These are phyloP conservation scores for Gossypium davidsonii DNA, from an alignment of 441 rosid genomes.

Conservation along the genomic window DNA sequence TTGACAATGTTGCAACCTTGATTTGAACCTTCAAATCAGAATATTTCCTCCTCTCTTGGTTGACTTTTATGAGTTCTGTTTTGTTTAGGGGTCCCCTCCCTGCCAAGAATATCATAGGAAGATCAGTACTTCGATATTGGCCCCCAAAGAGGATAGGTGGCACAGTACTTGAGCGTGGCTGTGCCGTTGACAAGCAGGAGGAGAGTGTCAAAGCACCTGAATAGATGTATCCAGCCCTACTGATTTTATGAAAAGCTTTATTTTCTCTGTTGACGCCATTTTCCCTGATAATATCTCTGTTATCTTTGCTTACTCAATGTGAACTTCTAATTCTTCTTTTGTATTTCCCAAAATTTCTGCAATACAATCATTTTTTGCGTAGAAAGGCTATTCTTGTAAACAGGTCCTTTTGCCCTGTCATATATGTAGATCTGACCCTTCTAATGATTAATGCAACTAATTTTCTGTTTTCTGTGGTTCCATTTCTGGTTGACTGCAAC, in stretches of 20 bases:
- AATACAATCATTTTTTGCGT: background rate
- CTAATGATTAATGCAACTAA: background rate
- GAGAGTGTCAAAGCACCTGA: constrained; percentile 21
- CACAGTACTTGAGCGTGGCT: constrained; percentile 52
- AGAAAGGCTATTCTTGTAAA: background rate
- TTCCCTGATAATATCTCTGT: background rate
- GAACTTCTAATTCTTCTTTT: background rate
- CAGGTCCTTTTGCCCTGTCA: background rate
- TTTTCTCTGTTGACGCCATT: background rate
- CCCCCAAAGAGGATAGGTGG: constrained; percentile 76
- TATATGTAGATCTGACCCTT: background rate
- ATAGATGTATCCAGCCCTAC: constrained; percentile 1
- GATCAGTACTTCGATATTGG: constrained; percentile 88
- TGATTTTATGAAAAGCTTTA: background rate
- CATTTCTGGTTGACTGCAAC: background rate
- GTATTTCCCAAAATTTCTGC: background rate
- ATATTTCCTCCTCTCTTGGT: background rate
- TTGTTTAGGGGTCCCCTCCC: constrained; percentile 82
- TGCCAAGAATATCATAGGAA: constrained; percentile 79
- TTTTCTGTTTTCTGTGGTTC: background rate
- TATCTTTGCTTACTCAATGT: background rate
- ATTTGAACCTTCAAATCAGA: background rate
- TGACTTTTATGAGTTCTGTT: background rate
- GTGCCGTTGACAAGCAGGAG: constrained; percentile 55
- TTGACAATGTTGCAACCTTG: constrained; percentile 7